Evolutionary conservation across 179 eudicot species (phyloP).

Genomic region (Corrigiola litoralis): DNA sequence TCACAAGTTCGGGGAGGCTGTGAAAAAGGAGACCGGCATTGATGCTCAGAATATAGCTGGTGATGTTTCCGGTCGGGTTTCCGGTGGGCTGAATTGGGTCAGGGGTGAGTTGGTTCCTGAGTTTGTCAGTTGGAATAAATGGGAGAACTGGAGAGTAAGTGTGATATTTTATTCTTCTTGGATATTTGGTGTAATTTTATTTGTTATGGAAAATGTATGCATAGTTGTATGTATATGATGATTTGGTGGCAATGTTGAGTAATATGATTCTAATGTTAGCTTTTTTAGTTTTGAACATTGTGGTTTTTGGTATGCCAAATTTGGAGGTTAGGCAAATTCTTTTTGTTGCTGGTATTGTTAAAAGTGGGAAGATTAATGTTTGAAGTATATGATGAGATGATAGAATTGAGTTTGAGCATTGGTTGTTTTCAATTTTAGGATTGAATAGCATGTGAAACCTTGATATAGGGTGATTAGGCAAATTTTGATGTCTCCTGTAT

Average conservation of each 20-base stretch:
- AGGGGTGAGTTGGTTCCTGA: slow-evolving; percentile 46
- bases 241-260: too few relatives aligned
- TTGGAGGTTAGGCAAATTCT: too few relatives aligned
- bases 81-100: slow-evolving; percentile 33
- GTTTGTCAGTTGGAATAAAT: slow-evolving; percentile 59
- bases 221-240: too few relatives aligned
- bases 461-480: too few relatives aligned
- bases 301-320: too few relatives aligned
- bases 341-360: too few relatives aligned
- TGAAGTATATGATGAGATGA: background rate
- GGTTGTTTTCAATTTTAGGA: background rate
- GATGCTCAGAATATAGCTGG: slow-evolving; percentile 24
- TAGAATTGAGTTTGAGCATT: background rate
- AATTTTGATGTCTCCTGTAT: too few relatives aligned
- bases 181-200: background rate
- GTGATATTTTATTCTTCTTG: background rate
- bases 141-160: slow-evolving; percentile 70
- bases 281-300: too few relatives aligned
- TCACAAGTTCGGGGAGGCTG: slow-evolving; percentile 36
- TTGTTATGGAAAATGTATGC: background rate
- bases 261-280: too few relatives aligned
- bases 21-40: slow-evolving; percentile 66
- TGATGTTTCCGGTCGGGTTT: slow-evolving; percentile 26
- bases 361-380: too few relatives aligned
- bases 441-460: background rate